Evolutionary conservation across 2,329 filamentous ascomycete genomes (phyloP).

Genomic region (Neonectria hederae): DNA sequence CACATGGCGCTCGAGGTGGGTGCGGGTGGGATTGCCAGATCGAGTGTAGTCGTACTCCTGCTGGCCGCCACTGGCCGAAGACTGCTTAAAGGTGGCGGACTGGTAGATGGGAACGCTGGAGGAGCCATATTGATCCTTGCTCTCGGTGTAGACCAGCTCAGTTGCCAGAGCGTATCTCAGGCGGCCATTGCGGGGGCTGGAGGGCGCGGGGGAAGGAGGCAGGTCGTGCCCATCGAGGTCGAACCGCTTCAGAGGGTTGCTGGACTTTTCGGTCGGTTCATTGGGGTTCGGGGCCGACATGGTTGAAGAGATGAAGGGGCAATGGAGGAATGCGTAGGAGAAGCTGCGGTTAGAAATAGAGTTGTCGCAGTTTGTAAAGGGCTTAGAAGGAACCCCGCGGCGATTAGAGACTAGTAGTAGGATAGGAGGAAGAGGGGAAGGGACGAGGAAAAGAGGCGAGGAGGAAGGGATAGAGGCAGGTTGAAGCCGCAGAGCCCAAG

Average conservation of each 20-base stretch:
- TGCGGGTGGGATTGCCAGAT: conserved; percentile 95
- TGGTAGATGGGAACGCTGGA: conserved; percentile 98
- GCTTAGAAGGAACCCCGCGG: conserved; percentile 12
- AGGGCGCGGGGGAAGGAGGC: conserved; percentile 91
- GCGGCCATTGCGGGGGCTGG: conserved; percentile 84
- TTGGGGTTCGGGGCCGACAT: conserved; percentile 40
- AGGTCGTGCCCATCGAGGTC: conserved; percentile 86
- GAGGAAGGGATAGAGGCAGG: conserved; percentile 1
- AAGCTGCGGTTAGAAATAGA: background rate
- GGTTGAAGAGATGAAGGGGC: background rate
- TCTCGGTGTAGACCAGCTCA: conserved; percentile 95
- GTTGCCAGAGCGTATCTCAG: conserved; percentile 91
- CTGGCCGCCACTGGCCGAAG: conserved; percentile 78
- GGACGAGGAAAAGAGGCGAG: background rate
- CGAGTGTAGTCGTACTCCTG: conserved; percentile 98
- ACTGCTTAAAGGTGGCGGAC: conserved; percentile 98
- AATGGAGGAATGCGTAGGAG: background rate
- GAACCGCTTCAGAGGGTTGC: conserved; percentile 64
- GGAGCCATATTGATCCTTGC: conserved; percentile 95
- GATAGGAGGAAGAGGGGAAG: background rate
- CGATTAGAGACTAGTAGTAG: background rate
- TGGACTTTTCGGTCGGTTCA: conserved; percentile 44
- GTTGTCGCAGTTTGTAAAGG: background rate
- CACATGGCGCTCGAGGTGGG: conserved; percentile 93
- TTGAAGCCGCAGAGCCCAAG: background rate